Evolutionary conservation across 2,329 filamentous ascomycete species (phyloP).

Genomic region (Alternaria metachromatica): DNA sequence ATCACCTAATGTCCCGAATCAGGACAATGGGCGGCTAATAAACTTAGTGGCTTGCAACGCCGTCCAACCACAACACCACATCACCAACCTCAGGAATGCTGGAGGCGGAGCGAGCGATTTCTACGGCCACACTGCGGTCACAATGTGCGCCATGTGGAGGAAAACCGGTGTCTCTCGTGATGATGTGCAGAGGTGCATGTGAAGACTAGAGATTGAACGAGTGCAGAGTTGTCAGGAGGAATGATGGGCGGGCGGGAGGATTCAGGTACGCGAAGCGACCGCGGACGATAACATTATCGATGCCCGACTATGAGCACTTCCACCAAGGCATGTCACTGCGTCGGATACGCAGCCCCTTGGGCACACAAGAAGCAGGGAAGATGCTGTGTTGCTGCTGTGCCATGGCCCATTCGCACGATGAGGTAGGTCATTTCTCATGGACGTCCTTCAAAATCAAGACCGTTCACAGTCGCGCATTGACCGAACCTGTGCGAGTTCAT

Average conservation of each 20-base stretch:
- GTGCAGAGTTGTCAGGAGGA: constrained; percentile 21
- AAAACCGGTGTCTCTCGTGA: constrained; percentile 21
- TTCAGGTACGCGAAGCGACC: constrained; percentile 12
- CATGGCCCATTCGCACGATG: background rate
- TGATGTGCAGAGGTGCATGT: constrained; percentile 30
- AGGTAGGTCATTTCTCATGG: background rate
- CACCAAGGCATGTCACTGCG: background rate
- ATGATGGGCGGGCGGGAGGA: constrained; percentile 16
- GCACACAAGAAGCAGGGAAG: constrained; percentile 4
- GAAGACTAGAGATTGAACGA: constrained; percentile 11
- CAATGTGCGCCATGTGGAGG: constrained; percentile 24
- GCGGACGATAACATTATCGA: background rate
- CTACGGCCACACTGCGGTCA: constrained; percentile 16
- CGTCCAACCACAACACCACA: constrained; percentile 33
- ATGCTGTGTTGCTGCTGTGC: constrained; percentile 3
- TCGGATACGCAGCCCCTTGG: background rate
- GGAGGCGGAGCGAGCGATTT: constrained; percentile 11
- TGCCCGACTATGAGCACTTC: background rate
- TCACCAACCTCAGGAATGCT: constrained; percentile 12
- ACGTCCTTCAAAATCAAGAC: background rate
- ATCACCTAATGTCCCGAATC: constrained; percentile 39
- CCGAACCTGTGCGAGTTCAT: background rate
- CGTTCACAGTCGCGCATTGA: background rate
- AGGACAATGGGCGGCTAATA: constrained; percentile 44
- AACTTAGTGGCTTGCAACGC: constrained; percentile 33